Evolutionary conservation across 805 yeast genomes (phyloP).

Genomic region (Metschnikowia gruessii): DNA sequence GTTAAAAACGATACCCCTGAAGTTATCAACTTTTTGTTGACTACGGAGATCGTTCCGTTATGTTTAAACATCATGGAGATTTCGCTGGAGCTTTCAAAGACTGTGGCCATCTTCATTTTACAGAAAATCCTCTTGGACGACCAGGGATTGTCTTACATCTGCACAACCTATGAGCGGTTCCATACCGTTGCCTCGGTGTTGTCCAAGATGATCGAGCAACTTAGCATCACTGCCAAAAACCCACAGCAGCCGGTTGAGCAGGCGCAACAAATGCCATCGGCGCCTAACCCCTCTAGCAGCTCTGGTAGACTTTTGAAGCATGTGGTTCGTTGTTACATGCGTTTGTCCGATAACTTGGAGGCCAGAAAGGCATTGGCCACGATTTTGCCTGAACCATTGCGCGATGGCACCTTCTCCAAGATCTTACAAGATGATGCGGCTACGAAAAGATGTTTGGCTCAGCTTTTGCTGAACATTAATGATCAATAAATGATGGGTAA

Average conservation of each 20-base stretch:
- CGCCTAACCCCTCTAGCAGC: constrained; percentile 31
- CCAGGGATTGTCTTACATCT: constrained; percentile 84
- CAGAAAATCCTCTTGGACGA: constrained; percentile 92
- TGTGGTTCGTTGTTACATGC: constrained; percentile 88
- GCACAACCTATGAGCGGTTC: constrained; percentile 93
- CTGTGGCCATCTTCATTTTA: constrained; percentile 94
- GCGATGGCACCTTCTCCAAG: constrained; percentile 79
- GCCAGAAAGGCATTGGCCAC: constrained; percentile 84
- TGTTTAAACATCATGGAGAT: constrained; percentile 95
- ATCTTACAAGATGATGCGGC: constrained; percentile 83
- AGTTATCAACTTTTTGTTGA: constrained; percentile 82
- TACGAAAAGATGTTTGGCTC: constrained; percentile 83
- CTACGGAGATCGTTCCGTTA: constrained; percentile 96
- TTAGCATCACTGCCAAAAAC: constrained; percentile 48
- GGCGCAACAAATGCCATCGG: not conserved
- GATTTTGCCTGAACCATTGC: constrained; percentile 80
- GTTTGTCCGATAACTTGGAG: constrained; percentile 85
- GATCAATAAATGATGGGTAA: not conserved
- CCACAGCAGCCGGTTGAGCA: constrained; percentile 29
- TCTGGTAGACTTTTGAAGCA: constrained; percentile 87
- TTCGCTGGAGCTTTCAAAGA: constrained; percentile 88
- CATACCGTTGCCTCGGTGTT: constrained; percentile 90
- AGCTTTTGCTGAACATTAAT: constrained; percentile 64
- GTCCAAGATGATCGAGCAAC: constrained; percentile 83
- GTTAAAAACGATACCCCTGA: constrained; percentile 96